Evolutionary conservation across 2,329 filamentous ascomycete genomes (phyloP), one percentile per base, ranked within the genome.

Genomic region (Madurella mycetomatis): DNA sequence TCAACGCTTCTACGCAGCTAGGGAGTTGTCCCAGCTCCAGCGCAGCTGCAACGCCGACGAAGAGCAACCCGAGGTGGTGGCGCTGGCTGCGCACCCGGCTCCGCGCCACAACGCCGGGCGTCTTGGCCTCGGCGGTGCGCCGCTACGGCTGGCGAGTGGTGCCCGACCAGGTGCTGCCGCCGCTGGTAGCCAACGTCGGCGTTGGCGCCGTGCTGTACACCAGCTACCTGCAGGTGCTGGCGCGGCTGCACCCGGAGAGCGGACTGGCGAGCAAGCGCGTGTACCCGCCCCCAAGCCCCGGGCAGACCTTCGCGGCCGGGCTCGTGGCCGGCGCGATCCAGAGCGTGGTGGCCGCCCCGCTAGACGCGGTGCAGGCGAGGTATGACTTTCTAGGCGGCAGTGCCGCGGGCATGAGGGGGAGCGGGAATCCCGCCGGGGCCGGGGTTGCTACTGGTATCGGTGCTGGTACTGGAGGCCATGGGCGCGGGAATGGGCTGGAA

Each of bases 191-290:
- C 34, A 92, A 91, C 62, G 81, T 88, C 1, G 82, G 81, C 39
- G 85, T 91, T 47, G 87, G 87, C 2, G 86, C 86, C 1, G 81
- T 91, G 2, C 72, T 91, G 15, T 92, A 91, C 69, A 89, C 87
- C 1, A 83, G 80, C 61, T 92, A 92, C 64, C 78, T 91, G 16
- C 85, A 88, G 57, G 82, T 84, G 40, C 76, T 92, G 1, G 85
- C 80, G 15, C 70, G 66, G 1, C 74, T 90, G 2, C 85, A 91
- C 61, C 81, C 85, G 57, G 85, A 86, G 39, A 86, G 84, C 55
- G 71, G 66, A 47, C 71, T 71, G 49, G 75, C 76, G 0, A 63
- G 77, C 19, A 86, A 83, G 65, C 78, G 86, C 5, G 81, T 86
- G 4, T 90, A 87, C 62, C 88, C 87, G 1, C 87, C 87, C 2